These are phyloP conservation scores for Aechmea fasciata DNA, from an alignment of 176 grass and related monocot genomes.

Conservation along the genomic window DNA sequence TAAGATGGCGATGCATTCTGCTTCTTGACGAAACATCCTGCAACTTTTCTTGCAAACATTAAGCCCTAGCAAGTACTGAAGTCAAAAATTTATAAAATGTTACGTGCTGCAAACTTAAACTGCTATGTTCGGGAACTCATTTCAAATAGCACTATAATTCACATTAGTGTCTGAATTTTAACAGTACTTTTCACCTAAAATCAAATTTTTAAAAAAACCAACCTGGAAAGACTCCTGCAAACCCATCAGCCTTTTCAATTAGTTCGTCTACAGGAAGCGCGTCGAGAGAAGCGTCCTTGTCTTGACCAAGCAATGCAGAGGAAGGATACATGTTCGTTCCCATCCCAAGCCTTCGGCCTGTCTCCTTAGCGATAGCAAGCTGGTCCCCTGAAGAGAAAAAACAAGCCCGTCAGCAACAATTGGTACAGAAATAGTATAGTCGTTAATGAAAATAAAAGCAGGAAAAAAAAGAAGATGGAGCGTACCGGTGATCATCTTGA, in stretches of 20 bases:
- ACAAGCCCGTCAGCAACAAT: background rate
- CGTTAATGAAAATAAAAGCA: background rate
- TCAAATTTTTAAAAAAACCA: background rate
- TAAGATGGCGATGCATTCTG: too few species aligned
- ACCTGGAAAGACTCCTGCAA: constrained; percentile 31
- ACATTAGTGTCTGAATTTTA: too few species aligned
- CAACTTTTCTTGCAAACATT: too few species aligned
- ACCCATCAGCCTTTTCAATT: constrained; percentile 27
- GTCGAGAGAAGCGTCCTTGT: constrained; percentile 16
- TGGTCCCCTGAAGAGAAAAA: constrained; percentile 12
- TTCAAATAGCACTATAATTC: too few species aligned
- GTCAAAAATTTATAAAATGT: too few species aligned
- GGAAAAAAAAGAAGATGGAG: background rate
- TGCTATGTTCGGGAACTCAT: too few species aligned
- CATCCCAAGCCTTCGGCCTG: constrained; percentile 26
- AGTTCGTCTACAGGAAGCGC: constrained; percentile 19
- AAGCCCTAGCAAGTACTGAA: too few species aligned
- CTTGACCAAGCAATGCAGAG: constrained; percentile 23
- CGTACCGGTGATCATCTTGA: constrained; percentile 27
- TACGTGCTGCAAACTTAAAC: too few species aligned
- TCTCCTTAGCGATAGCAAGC: constrained; percentile 27
- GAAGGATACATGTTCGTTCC: constrained; percentile 31
- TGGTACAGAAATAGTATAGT: background rate
- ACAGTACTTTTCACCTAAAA: too few species aligned
- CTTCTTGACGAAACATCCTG: background rate